These are phyloP conservation scores for Alternaria longipes DNA, from an alignment of 2,329 filamentous ascomycete species.

Conservation along the genomic window DNA sequence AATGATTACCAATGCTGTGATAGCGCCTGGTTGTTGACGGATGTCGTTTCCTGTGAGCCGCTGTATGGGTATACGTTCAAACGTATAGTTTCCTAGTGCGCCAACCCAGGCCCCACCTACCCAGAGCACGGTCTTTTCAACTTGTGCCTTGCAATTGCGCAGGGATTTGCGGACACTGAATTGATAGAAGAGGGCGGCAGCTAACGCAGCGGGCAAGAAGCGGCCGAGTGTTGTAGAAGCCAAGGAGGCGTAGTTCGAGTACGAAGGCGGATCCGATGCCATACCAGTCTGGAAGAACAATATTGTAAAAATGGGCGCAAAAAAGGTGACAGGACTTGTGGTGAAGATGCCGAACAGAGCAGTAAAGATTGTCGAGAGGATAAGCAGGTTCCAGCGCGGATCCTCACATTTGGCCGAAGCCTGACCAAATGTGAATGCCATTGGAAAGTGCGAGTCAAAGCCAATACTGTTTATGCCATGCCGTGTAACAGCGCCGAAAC, in stretches of 20 bases:
- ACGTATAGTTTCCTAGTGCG: conserved; percentile 44
- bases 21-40: conserved; percentile 50
- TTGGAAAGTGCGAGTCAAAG: conserved; percentile 48
- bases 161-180: conserved; percentile 42
- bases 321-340: conserved; percentile 42
- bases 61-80: conserved; percentile 48
- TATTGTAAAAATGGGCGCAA: conserved; percentile 41
- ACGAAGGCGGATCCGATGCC: conserved; percentile 48
- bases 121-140: conserved; percentile 51
- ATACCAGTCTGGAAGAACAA: conserved; percentile 49
- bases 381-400: conserved; percentile 46
- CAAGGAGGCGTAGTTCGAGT: conserved; percentile 40
- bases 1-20: conserved; percentile 46
- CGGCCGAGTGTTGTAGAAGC: conserved; percentile 43
- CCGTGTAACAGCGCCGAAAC: conserved; percentile 31
- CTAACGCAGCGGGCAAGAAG: conserved; percentile 48
- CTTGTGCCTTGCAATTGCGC: conserved; percentile 38
- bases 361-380: conserved; percentile 46
- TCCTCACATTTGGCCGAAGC: conserved; percentile 40
- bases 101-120: conserved; percentile 49
- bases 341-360: conserved; percentile 43
- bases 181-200: conserved; percentile 41
- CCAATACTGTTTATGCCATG: conserved; percentile 46
- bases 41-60: conserved; percentile 50
- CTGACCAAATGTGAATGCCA: conserved; percentile 44